These are phyloP conservation scores for Metschnikowia orientalis DNA, from an alignment of 805 yeast species.

Conservation along the genomic window DNA sequence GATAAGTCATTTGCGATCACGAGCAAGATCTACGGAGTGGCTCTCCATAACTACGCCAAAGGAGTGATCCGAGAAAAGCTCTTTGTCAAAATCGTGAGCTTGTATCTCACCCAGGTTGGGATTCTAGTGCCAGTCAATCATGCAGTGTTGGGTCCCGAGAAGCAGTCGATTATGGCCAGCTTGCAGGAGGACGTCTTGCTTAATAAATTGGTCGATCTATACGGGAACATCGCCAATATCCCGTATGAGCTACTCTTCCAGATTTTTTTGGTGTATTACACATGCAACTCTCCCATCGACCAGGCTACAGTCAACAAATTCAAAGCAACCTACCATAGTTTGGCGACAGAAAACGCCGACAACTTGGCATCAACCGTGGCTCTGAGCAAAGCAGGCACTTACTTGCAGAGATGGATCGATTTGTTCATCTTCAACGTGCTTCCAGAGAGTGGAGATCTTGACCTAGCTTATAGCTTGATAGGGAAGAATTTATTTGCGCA, in stretches of 20 bases:
- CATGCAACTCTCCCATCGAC: constrained; percentile 19
- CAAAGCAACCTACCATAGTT: constrained; percentile 12
- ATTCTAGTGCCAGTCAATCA: constrained; percentile 13
- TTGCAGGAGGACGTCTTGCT: constrained; percentile 20
- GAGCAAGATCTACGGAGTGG: constrained; percentile 19
- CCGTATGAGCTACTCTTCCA: constrained; percentile 34
- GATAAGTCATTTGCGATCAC: constrained; percentile 28
- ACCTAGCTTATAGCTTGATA: constrained; percentile 25
- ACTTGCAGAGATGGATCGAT: constrained; percentile 25
- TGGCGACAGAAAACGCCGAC: constrained; percentile 7
- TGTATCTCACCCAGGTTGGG: constrained; percentile 37
- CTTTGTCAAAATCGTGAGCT: constrained; percentile 31
- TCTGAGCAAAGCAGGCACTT: constrained; percentile 13
- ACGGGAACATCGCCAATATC: constrained; percentile 19
- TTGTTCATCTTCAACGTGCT: constrained; percentile 34
- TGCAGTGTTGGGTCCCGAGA: constrained; percentile 6
- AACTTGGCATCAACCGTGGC: no score
- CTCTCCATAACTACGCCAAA: constrained; percentile 20
- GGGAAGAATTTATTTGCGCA: constrained; percentile 14
- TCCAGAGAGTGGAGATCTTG: constrained; percentile 26
- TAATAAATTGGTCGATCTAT: constrained; percentile 17
- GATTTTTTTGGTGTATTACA: constrained; percentile 26
- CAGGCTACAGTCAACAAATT: constrained; percentile 11
- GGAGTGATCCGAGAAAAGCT: constrained; percentile 25
- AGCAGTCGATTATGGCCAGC: constrained; percentile 10